Evolutionary conservation across 1,284 basidiomycete species (phyloP).

Genomic region (Ceratobasidium sp.): DNA sequence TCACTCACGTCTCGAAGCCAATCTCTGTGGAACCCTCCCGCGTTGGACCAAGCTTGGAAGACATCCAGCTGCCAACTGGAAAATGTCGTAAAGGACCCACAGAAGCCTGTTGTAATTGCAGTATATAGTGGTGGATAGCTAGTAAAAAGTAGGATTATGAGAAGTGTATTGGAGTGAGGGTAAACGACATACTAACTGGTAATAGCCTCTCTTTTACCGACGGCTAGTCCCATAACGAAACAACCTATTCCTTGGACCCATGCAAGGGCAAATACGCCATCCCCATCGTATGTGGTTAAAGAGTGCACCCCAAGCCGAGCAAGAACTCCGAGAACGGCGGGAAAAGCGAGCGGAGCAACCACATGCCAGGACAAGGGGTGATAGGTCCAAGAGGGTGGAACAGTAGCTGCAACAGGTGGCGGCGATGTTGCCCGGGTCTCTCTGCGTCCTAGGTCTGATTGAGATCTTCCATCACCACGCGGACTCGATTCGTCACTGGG

Average conservation of each 20-base stretch:
- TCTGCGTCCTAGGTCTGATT: slow-evolving; percentile 8
- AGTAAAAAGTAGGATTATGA: background rate
- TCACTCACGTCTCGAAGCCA: slow-evolving; percentile 79
- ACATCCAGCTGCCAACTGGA: slow-evolving; percentile 93
- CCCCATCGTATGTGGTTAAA: slow-evolving; percentile 73
- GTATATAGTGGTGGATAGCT: slow-evolving; percentile 91
- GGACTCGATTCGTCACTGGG: background rate
- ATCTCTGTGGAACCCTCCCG: slow-evolving; percentile 61
- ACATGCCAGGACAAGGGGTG: slow-evolving; percentile 69
- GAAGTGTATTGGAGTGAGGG: background rate
- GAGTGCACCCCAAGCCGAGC: slow-evolving; percentile 77
- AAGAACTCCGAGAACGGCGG: slow-evolving; percentile 80
- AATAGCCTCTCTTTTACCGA: slow-evolving; percentile 74
- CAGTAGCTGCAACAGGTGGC: slow-evolving; percentile 24
- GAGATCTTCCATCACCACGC: background rate
- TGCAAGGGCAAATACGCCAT: slow-evolving; percentile 80
- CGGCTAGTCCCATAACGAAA: slow-evolving; percentile 85
- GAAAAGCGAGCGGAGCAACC: slow-evolving; percentile 74
- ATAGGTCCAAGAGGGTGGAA: slow-evolving; percentile 45
- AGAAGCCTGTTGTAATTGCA: slow-evolving; percentile 90
- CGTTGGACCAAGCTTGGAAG: slow-evolving; percentile 87
- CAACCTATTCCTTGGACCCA: slow-evolving; percentile 93
- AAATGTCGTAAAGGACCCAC: slow-evolving; percentile 96
- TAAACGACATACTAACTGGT: slow-evolving; percentile 73
- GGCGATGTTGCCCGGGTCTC: slow-evolving; percentile 5